Evolutionary conservation across 805 yeast genomes (phyloP), one percentile per base, ranked within the genome.

Genomic region (Ogataea pilisensis): DNA sequence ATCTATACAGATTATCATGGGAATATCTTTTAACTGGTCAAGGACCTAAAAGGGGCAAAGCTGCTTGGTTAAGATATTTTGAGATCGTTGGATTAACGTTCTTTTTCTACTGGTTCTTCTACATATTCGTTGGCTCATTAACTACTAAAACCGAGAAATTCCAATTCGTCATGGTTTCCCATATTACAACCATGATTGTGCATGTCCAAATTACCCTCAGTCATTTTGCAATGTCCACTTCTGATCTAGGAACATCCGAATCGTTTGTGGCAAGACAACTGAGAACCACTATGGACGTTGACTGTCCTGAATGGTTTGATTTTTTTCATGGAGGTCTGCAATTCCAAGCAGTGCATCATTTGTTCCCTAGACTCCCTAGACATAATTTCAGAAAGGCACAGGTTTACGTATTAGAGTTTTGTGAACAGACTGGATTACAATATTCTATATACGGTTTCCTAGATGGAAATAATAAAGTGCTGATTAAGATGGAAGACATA

Each of bases 211-310:
- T 88, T 63, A 86, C 95, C 0, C 70, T 88, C 32, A 81, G 90
- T 12, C 96, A 88, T 60, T 88, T 88, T 67, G 95, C 95, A 28
- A 89, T 88, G 95, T 85, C 95, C 1, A 89, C 96, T 0, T 73
- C 93, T 5, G 95, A 88, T 55, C 65, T 88, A 14, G 96, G 96
- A 1, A 74, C 78, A 8, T 73, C 82, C 32, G 96, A 88, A 60
- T 73, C 88, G 7, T 88, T 88, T 55, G 76, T 82, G 0, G 80
- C 84, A 45, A 73, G 93, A 48, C 96, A 88, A 63, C 57, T 88
- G 3, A 72, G 96, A 52, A 89, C 96, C 2, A 88, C 96, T 3
- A 89, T 88, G 96, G 96, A 88, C 58, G 95, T 88, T 26, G 91
- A 84, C 53, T 88, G 96, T 66, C 96, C 96, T 2, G 82, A 76